A percentile compares a stretch with the other conserved stretches of the same genome.
These are phyloP conservation scores for Colletotrichum orbiculare DNA, from an alignment of 2,329 filamentous ascomycete genomes.

Conservation along the genomic window DNA sequence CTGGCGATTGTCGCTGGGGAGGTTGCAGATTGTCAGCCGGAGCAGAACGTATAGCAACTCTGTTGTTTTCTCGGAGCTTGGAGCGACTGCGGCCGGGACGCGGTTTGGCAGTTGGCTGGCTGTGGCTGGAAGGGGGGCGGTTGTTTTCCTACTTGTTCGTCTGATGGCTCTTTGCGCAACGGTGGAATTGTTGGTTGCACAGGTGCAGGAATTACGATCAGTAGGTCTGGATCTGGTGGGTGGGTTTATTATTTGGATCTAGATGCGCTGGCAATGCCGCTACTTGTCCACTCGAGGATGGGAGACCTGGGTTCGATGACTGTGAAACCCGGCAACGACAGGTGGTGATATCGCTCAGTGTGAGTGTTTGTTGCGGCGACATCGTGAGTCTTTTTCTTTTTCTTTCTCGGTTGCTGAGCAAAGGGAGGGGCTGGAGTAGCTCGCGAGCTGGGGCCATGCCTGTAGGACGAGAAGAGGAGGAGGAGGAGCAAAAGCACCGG, in stretches of 20 bases:
- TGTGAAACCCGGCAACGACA: conserved; percentile 3
- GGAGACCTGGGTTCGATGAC: background rate
- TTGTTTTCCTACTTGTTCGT: conserved; percentile 14
- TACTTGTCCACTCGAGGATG: background rate
- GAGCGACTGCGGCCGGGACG: too few relatives aligned
- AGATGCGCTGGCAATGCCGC: conserved; percentile 5
- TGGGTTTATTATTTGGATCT: too few relatives aligned
- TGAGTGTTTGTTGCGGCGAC: conserved; percentile 7
- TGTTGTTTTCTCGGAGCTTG: background rate
- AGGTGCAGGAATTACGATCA: background rate
- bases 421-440: conserved; percentile 22
- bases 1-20: background rate
- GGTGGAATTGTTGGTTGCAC: background rate
- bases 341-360: background rate
- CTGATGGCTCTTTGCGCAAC: background rate
- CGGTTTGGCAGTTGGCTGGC: background rate
- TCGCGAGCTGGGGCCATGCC: conserved; percentile 25
- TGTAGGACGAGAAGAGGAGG: background rate
- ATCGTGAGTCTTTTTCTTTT: conserved; percentile 6
- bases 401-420: conserved; percentile 15
- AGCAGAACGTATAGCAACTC: too few relatives aligned
- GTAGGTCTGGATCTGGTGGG: background rate
- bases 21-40: background rate
- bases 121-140: background rate
- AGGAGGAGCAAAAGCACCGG: too few relatives aligned